A percentile compares a stretch with the other conserved stretches of the same genome.
Evolutionary conservation across 192 early-diverging fungal species (phyloP).

Genomic region (Dimargaris cristalligena): DNA sequence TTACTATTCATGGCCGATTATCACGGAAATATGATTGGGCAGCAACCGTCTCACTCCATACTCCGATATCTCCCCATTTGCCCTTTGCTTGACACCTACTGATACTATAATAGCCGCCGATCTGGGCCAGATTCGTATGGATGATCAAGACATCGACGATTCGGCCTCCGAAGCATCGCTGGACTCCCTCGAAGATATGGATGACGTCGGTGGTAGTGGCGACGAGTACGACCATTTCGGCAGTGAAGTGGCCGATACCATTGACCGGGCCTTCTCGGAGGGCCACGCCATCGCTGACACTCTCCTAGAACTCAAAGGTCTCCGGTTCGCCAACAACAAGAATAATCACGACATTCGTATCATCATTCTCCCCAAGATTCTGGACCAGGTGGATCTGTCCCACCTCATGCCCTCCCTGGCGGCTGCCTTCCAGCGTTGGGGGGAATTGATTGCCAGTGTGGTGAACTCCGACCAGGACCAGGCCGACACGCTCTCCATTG

Average conservation of each 20-base stretch:
- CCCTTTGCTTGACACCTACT: background rate
- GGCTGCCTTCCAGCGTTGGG: slow-evolving; percentile 44
- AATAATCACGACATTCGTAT: slow-evolving; percentile 61
- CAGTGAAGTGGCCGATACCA: slow-evolving; percentile 35
- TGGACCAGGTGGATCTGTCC: slow-evolving; percentile 38
- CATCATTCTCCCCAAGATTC: slow-evolving; percentile 50
- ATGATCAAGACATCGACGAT: background rate
- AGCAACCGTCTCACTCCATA: no score
- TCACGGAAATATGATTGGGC: background rate
- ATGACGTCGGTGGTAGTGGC: slow-evolving; percentile 23
- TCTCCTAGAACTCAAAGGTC: slow-evolving; percentile 66
- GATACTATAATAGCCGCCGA: background rate
- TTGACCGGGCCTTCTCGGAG: slow-evolving; percentile 68
- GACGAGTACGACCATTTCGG: slow-evolving; percentile 11
- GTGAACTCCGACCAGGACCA: slow-evolving; percentile 55
- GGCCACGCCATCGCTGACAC: slow-evolving; percentile 56
- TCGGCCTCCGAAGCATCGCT: background rate
- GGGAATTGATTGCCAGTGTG: slow-evolving; percentile 44
- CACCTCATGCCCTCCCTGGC: slow-evolving; percentile 25
- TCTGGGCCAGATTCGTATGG: background rate
- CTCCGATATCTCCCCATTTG: no score
- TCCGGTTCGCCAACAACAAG: slow-evolving; percentile 74
- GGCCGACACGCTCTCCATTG: slow-evolving; percentile 38
- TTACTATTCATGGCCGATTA: background rate
- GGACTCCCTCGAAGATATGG: slow-evolving; percentile 19